A percentile compares a stretch with the other conserved stretches of the same genome.
These are phyloP conservation scores for Cyclotella baltica DNA, from an alignment of 108 stramenopile genomes.

Conservation along the genomic window DNA sequence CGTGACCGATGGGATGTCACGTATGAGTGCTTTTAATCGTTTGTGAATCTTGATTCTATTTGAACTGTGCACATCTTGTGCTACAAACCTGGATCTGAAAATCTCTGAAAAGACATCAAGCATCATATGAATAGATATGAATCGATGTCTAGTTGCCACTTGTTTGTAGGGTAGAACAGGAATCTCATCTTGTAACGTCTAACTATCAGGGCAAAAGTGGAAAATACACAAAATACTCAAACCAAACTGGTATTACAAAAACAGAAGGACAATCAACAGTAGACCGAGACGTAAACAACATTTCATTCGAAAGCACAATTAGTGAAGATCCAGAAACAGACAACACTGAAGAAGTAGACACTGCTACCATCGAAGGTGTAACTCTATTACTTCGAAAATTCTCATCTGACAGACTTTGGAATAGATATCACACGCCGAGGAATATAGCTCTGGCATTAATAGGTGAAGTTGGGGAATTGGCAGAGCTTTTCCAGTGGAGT, in stretches of 20 bases:
- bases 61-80: too few relatives aligned
- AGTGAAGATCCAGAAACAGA: slow-evolving; percentile 10
- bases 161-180: too few relatives aligned
- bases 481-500: slow-evolving; percentile 91
- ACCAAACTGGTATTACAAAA: slow-evolving; percentile 80
- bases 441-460: slow-evolving; percentile 85
- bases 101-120: too few relatives aligned
- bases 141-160: background rate
- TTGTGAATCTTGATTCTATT: too few relatives aligned
- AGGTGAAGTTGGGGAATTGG: slow-evolving; percentile 94
- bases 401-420: slow-evolving; percentile 76
- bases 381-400: slow-evolving; percentile 60
- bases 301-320: slow-evolving; percentile 25
- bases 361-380: slow-evolving; percentile 38
- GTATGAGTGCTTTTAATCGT: too few relatives aligned
- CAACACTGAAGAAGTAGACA: slow-evolving; percentile 9
- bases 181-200: background rate
- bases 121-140: background rate
- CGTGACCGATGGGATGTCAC: background rate
- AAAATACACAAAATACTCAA: slow-evolving; percentile 84
- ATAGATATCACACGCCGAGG: slow-evolving; percentile 87
- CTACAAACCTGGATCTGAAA: too few relatives aligned
- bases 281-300: slow-evolving; percentile 12
- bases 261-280: slow-evolving; percentile 74
- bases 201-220: slow-evolving; percentile 63